Evolutionary conservation across 208 protist genomes (phyloP).

Genomic region (Acanthamoeba divionensis): DNA sequence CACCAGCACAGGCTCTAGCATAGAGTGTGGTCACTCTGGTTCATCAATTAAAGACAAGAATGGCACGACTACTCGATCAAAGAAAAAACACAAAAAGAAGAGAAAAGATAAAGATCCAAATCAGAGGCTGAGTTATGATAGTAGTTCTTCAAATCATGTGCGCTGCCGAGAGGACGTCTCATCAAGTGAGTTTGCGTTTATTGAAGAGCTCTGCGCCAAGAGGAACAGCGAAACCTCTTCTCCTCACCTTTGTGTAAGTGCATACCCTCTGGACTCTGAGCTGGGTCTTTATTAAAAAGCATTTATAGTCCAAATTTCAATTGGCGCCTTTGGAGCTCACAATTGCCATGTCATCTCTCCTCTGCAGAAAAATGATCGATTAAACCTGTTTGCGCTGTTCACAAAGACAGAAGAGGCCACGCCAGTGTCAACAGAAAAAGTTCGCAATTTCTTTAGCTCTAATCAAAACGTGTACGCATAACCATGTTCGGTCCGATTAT

Average conservation of each 20-base stretch:
- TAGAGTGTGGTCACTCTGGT: not conserved
- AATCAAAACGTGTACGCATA: not conserved
- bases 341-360: not conserved
- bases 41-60: not conserved
- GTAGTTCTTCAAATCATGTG: too few species aligned
- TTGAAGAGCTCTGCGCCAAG: too few species aligned
- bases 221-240: too few species aligned
- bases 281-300: too few species aligned
- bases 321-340: not conserved
- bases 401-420: not conserved
- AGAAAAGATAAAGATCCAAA: not conserved
- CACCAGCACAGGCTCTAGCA: not conserved
- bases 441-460: not conserved
- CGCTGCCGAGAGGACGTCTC: too few species aligned
- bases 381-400: conserved; percentile 31
- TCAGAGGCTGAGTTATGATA: not conserved
- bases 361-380: not conserved
- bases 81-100: not conserved
- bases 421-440: not conserved
- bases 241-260: too few species aligned
- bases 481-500: not conserved
- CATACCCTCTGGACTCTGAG: too few species aligned
- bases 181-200: too few species aligned
- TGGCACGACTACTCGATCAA: not conserved
- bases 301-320: too few species aligned